Evolutionary conservation across 2,329 filamentous ascomycete species (phyloP).

Genomic region (Ophiostoma populinum): DNA sequence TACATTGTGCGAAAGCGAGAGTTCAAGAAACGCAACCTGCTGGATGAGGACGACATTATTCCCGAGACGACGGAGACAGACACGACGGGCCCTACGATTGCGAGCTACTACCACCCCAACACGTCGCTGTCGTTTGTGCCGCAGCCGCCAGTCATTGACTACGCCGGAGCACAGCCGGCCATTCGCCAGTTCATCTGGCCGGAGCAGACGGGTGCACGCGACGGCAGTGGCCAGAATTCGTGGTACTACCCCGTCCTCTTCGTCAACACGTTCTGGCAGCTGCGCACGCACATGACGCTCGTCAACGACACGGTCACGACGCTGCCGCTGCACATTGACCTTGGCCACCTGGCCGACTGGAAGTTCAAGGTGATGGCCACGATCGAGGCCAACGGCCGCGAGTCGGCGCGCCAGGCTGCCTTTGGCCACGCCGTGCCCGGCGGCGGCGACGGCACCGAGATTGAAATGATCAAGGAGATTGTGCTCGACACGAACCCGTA

Average conservation of each 20-base stretch:
- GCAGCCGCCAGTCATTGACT: conserved; percentile 54
- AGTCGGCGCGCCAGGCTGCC: conserved; percentile 62
- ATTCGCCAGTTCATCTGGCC: conserved; percentile 62
- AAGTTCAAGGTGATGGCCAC: conserved; percentile 75
- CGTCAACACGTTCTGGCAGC: conserved; percentile 94
- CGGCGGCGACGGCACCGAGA: conserved; percentile 77
- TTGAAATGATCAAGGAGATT: conserved; percentile 95
- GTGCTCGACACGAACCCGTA: conserved; percentile 88
- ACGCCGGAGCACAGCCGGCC: conserved; percentile 51
- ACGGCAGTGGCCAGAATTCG: conserved; percentile 67
- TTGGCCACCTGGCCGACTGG: conserved; percentile 72
- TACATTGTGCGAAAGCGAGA: conserved; percentile 85
- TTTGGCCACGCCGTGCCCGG: conserved; percentile 53
- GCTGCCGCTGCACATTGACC: conserved; percentile 65
- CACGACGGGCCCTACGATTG: conserved; percentile 44
- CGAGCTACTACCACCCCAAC: conserved; percentile 89
- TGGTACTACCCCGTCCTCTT: conserved; percentile 91
- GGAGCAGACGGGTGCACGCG: conserved; percentile 65
- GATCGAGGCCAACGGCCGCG: conserved; percentile 75
- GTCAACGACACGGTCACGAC: conserved; percentile 78
- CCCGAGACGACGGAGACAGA: conserved; percentile 14
- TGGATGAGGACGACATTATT: conserved; percentile 41
- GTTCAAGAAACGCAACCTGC: conserved; percentile 70
- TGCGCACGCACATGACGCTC: conserved; percentile 77
- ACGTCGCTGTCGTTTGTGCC: conserved; percentile 79